phyloP scores from a whole-genome alignment of 495 filamentous ascomycete genomes.

The Trichocladium antarcticum region DNA sequence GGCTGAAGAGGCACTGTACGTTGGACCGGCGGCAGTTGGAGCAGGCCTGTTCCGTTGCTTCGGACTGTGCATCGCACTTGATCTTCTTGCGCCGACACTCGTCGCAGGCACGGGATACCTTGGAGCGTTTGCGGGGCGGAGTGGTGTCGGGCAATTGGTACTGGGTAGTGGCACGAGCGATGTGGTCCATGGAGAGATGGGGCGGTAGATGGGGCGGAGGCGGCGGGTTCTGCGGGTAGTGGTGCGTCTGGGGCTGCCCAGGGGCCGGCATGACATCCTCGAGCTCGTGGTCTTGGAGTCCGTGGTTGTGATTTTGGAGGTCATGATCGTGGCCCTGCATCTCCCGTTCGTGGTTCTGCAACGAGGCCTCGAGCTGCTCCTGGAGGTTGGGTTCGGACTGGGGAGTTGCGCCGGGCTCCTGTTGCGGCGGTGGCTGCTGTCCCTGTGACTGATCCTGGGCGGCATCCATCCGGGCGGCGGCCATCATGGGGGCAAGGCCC shows the following conservation, averaged over 20 bases:
- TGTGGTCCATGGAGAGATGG: slow-evolving; percentile 25
- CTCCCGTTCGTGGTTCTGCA: slow-evolving; percentile 23
- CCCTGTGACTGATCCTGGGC: slow-evolving; percentile 18
- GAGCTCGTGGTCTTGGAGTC: slow-evolving; percentile 13
- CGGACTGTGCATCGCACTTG: slow-evolving; percentile 79
- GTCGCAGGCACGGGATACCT: slow-evolving; percentile 89
- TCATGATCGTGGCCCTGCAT: slow-evolving; percentile 15
- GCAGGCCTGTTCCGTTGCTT: slow-evolving; percentile 67
- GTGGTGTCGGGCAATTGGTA: slow-evolving; percentile 42
- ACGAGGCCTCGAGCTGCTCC: slow-evolving; percentile 24
- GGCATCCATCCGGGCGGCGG: slow-evolving; percentile 8
- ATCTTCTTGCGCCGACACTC: slow-evolving; percentile 96
- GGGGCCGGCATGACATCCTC: slow-evolving; percentile 16
- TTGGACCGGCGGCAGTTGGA: slow-evolving; percentile 74
- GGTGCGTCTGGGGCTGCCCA: slow-evolving; percentile 9
- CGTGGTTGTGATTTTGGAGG: slow-evolving; percentile 18
- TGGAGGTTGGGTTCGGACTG: slow-evolving; percentile 20
- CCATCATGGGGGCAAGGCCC: slow-evolving; percentile 30
- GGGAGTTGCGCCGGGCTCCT: slow-evolving; percentile 5
- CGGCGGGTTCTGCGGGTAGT: slow-evolving; percentile 14
- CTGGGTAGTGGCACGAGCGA: slow-evolving; percentile 10
- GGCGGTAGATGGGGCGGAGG: slow-evolving; percentile 25
- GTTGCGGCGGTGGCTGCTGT: slow-evolving; percentile 11
- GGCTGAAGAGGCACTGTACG: slow-evolving; percentile 74
- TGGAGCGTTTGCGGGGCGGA: slow-evolving; percentile 70